Evolutionary conservation across 148 eudicot species (phyloP), one percentile per base, ranked within the genome.

Genomic region (Fagopyrum tataricum): DNA sequence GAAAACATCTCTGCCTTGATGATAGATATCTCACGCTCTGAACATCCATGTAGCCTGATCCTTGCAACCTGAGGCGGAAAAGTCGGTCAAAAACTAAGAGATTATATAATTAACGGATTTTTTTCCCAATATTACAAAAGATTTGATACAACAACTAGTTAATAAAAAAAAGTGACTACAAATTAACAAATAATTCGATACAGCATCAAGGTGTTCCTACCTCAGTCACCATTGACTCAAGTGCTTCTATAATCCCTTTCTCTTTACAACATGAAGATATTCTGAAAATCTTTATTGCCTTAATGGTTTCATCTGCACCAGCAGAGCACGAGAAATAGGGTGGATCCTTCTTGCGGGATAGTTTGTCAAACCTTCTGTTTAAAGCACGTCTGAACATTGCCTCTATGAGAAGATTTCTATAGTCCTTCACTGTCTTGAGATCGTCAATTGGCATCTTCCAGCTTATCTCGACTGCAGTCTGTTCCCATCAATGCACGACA

Each of bases 1-100:
- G 97, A 84, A 88, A 92, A 81, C 64, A 88, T 75, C 71, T 80
- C 73, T 48, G 95, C 88, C 24, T 89, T 82, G 26, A 82, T 85
- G 47, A 87, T 77, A 44, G 89, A 82, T 76, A 88, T 82, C 77
- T 92, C 97, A 51, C 89, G 88, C 47, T 92, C 97, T 73, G 97
- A 86, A 82, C 90, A 92, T 71, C 84, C 86, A 73, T 90, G 87
- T 12, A 84, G 46, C 39, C 96, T 83, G 75, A 88, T 82, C 76
- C 91, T 85, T 12, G 91, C 86, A 66, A 92, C 81, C 97, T 92
- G 88, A 31, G 13, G 31, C 37, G 18, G 7, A 62, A 59, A 21
- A 24, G 8, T 53, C 6, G 20, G 21, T 53, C 0, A 31, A 31
- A 31, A 31, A 31, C 1, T 31, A 1, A 31, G 37, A 31, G 37